Evolutionary conservation across 1,284 basidiomycete species (phyloP).

Genomic region (Trametes versicolor): DNA sequence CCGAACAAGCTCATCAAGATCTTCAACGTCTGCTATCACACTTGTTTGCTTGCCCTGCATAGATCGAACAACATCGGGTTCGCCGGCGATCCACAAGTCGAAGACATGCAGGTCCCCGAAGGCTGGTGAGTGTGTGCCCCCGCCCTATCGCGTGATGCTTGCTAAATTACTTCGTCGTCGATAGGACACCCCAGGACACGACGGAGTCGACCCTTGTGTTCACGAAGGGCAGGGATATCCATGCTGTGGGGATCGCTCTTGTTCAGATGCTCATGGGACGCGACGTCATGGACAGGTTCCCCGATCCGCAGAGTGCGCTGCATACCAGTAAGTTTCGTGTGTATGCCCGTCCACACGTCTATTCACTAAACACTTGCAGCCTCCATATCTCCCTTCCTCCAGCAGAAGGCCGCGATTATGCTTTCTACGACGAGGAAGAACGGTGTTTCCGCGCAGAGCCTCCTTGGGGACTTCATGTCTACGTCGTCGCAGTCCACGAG

Average conservation of each 20-base stretch:
- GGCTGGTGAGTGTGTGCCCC: constrained; percentile 57
- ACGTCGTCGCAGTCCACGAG: constrained; percentile 27
- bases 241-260: constrained; percentile 76
- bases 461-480: constrained; percentile 52
- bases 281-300: constrained; percentile 62
- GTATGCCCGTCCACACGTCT: not conserved
- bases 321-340: constrained; percentile 35
- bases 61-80: constrained; percentile 75
- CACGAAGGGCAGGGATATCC: constrained; percentile 76
- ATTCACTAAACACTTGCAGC: constrained; percentile 48
- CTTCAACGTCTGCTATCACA: constrained; percentile 69
- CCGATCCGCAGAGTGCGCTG: constrained; percentile 47
- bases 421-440: constrained; percentile 64
- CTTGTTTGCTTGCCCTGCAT: constrained; percentile 74
- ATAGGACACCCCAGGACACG: constrained; percentile 73
- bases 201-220: constrained; percentile 77
- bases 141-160: not conserved
- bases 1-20: constrained; percentile 72
- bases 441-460: constrained; percentile 57
- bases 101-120: constrained; percentile 61
- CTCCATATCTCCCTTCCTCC: constrained; percentile 58
- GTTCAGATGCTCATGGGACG: constrained; percentile 81
- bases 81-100: constrained; percentile 47
- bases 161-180: not conserved
- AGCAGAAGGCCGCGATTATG: constrained; percentile 64